Conservation (phyloP, 345 rosid genomes). For the Populus euphratica region DNA sequence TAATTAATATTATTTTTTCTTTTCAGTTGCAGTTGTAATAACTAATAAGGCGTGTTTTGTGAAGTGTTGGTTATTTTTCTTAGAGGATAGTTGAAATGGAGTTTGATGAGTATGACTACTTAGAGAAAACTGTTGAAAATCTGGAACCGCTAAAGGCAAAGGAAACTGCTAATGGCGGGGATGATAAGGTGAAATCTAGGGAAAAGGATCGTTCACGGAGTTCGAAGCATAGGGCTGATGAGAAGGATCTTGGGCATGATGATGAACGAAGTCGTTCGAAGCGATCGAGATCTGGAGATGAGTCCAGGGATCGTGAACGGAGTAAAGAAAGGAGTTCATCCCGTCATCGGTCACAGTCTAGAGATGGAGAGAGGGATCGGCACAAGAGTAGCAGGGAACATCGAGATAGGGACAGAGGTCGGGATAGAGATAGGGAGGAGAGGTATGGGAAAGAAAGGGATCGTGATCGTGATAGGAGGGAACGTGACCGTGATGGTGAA, state of each 20-base stretch:
- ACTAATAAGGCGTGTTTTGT: not conserved
- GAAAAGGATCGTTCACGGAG: conserved; percentile 47
- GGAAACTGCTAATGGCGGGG: conserved; percentile 56
- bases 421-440: conserved; percentile 47
- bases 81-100: conserved; percentile 43
- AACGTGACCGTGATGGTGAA: conserved; percentile 1
- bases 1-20: too few species aligned
- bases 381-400: conserved; percentile 55
- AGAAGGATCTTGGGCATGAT: conserved; percentile 36
- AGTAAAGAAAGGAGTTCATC: conserved; percentile 40
- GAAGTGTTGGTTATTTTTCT: too few species aligned
- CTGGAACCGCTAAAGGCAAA: conserved; percentile 44
- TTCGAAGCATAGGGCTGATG: conserved; percentile 54
- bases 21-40: not conserved
- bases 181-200: conserved; percentile 38
- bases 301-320: conserved; percentile 45
- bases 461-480: conserved; percentile 25
- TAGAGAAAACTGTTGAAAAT: conserved; percentile 85
- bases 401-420: conserved; percentile 52
- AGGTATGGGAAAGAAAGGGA: conserved; percentile 37
- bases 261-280: conserved; percentile 42
- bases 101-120: conserved; percentile 91
- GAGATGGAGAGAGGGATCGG: conserved; percentile 73
- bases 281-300: conserved; percentile 50
- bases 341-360: conserved; percentile 52